phyloP scores from a whole-genome alignment of 2,329 filamentous ascomycete species.

The Rutstroemia sp. region DNA sequence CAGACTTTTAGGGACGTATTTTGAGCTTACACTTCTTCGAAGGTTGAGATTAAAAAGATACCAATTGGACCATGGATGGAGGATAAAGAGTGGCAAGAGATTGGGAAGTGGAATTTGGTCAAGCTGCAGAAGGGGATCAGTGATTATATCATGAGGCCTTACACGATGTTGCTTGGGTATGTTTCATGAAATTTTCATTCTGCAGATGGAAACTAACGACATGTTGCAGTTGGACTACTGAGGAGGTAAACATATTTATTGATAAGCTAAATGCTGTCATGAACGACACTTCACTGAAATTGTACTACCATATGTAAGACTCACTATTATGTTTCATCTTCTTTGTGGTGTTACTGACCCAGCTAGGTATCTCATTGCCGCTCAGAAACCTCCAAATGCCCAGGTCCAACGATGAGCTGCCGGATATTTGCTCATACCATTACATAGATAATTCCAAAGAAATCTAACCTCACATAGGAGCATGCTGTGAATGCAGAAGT shows the following conservation, averaged over 20 bases:
- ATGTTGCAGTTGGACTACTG: not conserved
- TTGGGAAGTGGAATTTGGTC: conserved; percentile 14
- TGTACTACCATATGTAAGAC: not conserved
- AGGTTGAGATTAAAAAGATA: not conserved
- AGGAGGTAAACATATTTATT: not conserved
- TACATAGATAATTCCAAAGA: too few species aligned
- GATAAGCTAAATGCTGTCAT: not conserved
- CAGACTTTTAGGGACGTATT: not conserved
- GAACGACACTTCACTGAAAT: not conserved
- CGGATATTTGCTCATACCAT: too few species aligned
- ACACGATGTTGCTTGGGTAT: not conserved
- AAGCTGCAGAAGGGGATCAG: conserved; percentile 11
- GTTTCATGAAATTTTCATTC: not conserved
- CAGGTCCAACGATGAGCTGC: too few species aligned
- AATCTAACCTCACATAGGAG: too few species aligned
- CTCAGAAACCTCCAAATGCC: not conserved
- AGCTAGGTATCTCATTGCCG: not conserved
- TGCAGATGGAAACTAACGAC: not conserved
- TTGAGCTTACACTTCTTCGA: not conserved
- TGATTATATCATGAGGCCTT: conserved; percentile 4
- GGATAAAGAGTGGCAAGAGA: conserved; percentile 26
- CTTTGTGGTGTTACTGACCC: not conserved
- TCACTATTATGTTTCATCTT: not conserved
- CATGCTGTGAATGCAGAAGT: too few species aligned
- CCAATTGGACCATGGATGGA: conserved; percentile 39